Evolutionary conservation across 768 basidiomycete genomes (phyloP).

Genomic region (Glaciozyma martinii): DNA sequence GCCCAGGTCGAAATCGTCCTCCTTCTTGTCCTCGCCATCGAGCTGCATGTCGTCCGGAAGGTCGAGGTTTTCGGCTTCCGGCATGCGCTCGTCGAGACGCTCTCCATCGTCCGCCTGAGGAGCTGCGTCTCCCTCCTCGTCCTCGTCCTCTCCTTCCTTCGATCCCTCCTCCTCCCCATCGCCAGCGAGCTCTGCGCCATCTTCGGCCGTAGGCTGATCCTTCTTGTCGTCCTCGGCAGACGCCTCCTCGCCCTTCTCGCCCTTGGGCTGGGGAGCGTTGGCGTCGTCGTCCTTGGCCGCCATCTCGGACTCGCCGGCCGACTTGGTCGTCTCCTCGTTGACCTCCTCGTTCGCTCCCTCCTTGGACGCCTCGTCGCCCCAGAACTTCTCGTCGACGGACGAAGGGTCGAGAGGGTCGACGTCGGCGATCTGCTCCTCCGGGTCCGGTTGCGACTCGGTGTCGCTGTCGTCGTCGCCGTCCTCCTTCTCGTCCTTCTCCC

Average conservation of each 20-base stretch:
- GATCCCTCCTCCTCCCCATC: conserved; percentile 34
- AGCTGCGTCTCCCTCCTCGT: conserved; percentile 40
- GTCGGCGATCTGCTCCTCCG: conserved; percentile 76
- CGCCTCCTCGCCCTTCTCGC: conserved; percentile 22
- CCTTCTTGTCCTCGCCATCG: conserved; percentile 35
- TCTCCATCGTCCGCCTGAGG: conserved; percentile 48
- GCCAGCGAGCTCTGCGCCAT: conserved; percentile 35
- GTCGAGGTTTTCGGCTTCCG: conserved; percentile 73
- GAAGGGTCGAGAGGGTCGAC: conserved; percentile 73
- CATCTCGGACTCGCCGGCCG: conserved; percentile 57
- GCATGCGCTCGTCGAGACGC: conserved; percentile 65
- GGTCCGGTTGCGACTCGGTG: conserved; percentile 47
- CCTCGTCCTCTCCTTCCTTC: conserved; percentile 21
- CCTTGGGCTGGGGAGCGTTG: conserved; percentile 38
- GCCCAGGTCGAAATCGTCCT: conserved; percentile 37
- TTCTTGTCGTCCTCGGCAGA: conserved; percentile 34
- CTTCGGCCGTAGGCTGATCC: conserved; percentile 33
- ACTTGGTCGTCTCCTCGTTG: conserved; percentile 35
- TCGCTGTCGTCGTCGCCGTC: conserved; percentile 46
- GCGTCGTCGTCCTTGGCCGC: conserved; percentile 64
- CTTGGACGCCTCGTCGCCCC: conserved; percentile 65
- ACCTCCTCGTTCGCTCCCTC: conserved; percentile 36
- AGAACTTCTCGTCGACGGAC: conserved; percentile 89
- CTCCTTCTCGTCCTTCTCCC: conserved; percentile 42
- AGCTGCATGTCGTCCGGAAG: conserved; percentile 80